phyloP scores from a whole-genome alignment of 2,329 filamentous ascomycete species.

The Cercospora beticola region DNA sequence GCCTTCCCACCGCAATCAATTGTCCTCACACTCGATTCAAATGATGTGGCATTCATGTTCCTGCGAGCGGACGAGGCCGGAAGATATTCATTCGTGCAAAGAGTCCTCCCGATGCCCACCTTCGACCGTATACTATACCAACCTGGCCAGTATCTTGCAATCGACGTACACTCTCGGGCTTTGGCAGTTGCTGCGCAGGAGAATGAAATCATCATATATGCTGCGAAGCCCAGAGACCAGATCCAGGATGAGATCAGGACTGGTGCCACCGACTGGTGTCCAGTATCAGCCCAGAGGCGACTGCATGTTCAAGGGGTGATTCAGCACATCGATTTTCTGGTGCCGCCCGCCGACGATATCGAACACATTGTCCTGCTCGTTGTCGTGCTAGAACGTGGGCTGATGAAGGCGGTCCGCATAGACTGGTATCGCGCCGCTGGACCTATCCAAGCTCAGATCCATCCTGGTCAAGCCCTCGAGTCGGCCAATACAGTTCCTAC shows the following conservation, averaged over 20 bases:
- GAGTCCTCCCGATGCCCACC: constrained; percentile 59
- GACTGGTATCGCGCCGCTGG: constrained; percentile 35
- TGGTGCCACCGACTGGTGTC: constrained; percentile 51
- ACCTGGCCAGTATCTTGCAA: constrained; percentile 66
- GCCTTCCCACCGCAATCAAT: constrained; percentile 74
- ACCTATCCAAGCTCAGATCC: constrained; percentile 25
- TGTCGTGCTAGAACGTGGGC: constrained; percentile 48
- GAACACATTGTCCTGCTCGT: constrained; percentile 76
- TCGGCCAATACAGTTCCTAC: constrained; percentile 33
- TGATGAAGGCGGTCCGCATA: constrained; percentile 42
- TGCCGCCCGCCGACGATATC: constrained; percentile 65
- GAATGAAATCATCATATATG: constrained; percentile 68
- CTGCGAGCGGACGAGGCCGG: constrained; percentile 51
- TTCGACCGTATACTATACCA: constrained; percentile 53
- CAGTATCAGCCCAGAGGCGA: constrained; percentile 57
- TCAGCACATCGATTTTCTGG: constrained; percentile 81
- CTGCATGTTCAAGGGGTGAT: constrained; percentile 67
- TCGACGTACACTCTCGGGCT: constrained; percentile 69
- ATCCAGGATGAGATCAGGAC: constrained; percentile 53
- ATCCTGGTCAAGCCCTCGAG: constrained; percentile 30
- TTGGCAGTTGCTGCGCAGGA: constrained; percentile 70
- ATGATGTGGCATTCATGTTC: constrained; percentile 75
- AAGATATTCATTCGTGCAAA: constrained; percentile 60
- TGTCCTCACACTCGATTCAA: constrained; percentile 71
- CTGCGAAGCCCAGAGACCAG: constrained; percentile 59